Evolutionary conservation across 2,329 filamentous ascomycete species (phyloP).

Genomic region (Cladophialophora chaetospira): DNA sequence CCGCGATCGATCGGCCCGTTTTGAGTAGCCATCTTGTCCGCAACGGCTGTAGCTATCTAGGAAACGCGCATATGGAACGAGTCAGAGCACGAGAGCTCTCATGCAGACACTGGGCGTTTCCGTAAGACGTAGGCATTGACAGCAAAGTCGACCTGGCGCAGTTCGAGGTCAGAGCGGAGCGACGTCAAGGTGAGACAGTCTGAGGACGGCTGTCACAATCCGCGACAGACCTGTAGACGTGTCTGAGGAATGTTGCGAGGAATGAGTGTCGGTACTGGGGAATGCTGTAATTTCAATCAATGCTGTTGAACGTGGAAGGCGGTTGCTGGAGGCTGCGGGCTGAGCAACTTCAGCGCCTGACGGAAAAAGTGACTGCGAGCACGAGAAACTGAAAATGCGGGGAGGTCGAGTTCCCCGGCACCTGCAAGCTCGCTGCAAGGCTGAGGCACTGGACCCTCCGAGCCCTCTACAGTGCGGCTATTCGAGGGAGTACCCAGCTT

Average conservation of each 20-base stretch:
- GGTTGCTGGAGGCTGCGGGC: not conserved
- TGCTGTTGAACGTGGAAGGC: not conserved
- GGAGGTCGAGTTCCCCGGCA: not conserved
- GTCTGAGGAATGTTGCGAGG: not conserved
- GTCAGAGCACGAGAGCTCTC: slow-evolving; percentile 2
- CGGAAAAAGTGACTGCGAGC: not conserved
- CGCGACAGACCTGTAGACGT: not conserved
- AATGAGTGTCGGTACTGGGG: not conserved
- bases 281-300: not conserved
- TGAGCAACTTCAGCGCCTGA: too few relatives aligned
- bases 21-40: slow-evolving; percentile 20
- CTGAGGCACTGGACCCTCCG: too few relatives aligned
- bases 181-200: not conserved
- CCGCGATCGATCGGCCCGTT: slow-evolving; percentile 10
- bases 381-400: not conserved
- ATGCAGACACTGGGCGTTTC: not conserved
- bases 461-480: too few relatives aligned
- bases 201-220: not conserved
- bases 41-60: slow-evolving; percentile 9
- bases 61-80: slow-evolving; percentile 1
- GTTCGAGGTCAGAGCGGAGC: not conserved
- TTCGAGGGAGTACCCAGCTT: too few relatives aligned
- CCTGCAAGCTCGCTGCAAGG: too few relatives aligned
- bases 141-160: not conserved
- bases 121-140: not conserved